Conservation (phyloP, 768 basidiomycete species). For the Suillus luteus region DNA sequence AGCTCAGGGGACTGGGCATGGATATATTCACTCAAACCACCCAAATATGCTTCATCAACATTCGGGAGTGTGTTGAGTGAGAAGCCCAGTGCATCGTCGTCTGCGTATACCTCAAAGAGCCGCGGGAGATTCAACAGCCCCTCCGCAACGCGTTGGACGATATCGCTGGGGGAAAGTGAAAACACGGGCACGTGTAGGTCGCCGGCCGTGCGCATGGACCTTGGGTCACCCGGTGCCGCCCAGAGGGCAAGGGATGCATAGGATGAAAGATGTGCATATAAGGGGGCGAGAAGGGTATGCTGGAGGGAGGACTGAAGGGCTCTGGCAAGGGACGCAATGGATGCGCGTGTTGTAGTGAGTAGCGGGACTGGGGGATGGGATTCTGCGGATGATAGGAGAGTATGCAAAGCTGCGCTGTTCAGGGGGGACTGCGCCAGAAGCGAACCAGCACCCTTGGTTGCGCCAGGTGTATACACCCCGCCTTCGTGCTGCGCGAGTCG, state of each 20-base stretch:
- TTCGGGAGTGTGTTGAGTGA: constrained; percentile 82
- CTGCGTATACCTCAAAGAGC: constrained; percentile 92
- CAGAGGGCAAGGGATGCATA: constrained; percentile 76
- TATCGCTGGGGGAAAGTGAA: constrained; percentile 88
- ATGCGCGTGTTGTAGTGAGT: constrained; percentile 53
- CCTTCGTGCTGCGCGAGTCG: constrained; percentile 52
- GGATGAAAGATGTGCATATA: constrained; percentile 66
- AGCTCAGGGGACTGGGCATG: constrained; percentile 29
- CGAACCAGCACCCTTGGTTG: constrained; percentile 67
- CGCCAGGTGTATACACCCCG: constrained; percentile 55
- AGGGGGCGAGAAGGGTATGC: constrained; percentile 80
- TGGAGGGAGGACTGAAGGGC: constrained; percentile 80
- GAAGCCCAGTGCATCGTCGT: constrained; percentile 88
- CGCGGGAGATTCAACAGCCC: constrained; percentile 92
- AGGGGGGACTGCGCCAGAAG: constrained; percentile 83
- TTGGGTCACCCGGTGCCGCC: constrained; percentile 55
- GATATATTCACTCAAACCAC: constrained; percentile 44
- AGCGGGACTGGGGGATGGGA: constrained; percentile 37
- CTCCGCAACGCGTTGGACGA: constrained; percentile 86
- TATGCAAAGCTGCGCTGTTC: constrained; percentile 69
- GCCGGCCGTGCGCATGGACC: constrained; percentile 35
- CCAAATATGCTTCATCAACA: constrained; percentile 57
- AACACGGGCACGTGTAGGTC: constrained; percentile 78
- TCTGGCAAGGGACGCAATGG: constrained; percentile 65
- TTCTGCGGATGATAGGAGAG: constrained; percentile 55